Percentiles rank a stretch among this genome's conserved stretches.
phyloP scores from a whole-genome alignment of 1,139 yeast genomes.

The Magnusiomyces sp. region DNA sequence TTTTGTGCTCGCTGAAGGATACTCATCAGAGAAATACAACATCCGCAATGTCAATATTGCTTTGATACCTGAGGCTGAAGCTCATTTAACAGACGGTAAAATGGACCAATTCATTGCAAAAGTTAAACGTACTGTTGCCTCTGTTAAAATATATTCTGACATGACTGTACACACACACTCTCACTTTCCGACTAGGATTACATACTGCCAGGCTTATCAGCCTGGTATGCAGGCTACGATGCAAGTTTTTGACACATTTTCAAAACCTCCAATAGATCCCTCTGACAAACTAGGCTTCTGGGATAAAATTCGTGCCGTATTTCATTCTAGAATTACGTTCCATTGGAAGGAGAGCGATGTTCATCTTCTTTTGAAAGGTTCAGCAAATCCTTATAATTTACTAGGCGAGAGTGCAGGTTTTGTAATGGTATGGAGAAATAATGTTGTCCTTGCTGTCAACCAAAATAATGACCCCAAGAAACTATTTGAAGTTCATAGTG shows the following conservation, averaged over 20 bases:
- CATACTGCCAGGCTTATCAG: slow-evolving; percentile 82
- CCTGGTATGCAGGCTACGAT: slow-evolving; percentile 79
- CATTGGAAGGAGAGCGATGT: slow-evolving; percentile 45
- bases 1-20: slow-evolving; percentile 48
- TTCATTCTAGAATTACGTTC: slow-evolving; percentile 48
- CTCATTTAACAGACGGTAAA: slow-evolving; percentile 30
- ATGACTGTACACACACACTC: slow-evolving; percentile 50
- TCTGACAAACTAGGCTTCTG: slow-evolving; percentile 74
- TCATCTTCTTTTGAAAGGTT: slow-evolving; percentile 52
- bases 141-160: slow-evolving; percentile 65
- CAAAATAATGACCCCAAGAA: slow-evolving; percentile 53
- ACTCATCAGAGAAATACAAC: slow-evolving; percentile 38
- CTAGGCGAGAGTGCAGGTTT: slow-evolving; percentile 71
- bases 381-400: slow-evolving; percentile 66
- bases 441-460: slow-evolving; percentile 54
- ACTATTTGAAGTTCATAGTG: slow-evolving; percentile 55
- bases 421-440: slow-evolving; percentile 65
- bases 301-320: slow-evolving; percentile 60
- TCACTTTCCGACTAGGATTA: slow-evolving; percentile 52
- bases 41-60: slow-evolving; percentile 58
- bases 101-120: slow-evolving; percentile 12
- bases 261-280: slow-evolving; percentile 76
- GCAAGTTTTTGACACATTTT: slow-evolving; percentile 72
- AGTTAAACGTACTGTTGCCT: slow-evolving; percentile 68
- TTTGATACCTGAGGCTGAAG: slow-evolving; percentile 41